Percentiles rank a stretch among this genome's conserved stretches.
Evolutionary conservation across 2,329 filamentous ascomycete genomes (phyloP).

Genomic region (Biscogniauxia sp.): DNA sequence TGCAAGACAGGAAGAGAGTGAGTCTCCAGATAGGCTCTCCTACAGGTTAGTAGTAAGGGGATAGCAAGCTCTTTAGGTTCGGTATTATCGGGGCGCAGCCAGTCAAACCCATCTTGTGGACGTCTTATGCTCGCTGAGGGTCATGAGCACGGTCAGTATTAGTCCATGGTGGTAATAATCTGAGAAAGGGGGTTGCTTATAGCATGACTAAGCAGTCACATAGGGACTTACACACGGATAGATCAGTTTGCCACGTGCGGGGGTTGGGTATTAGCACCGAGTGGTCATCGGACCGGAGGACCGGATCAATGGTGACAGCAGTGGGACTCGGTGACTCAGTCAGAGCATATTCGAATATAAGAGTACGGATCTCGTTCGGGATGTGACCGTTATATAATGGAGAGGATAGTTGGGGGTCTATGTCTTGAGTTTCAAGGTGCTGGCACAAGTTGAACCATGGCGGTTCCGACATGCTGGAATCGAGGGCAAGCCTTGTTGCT

Average conservation of each 20-base stretch:
- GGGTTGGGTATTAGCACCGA: conserved; percentile 2
- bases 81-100: conserved; percentile 32
- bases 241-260: background rate
- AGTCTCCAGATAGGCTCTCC: conserved; percentile 34
- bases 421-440: conserved; percentile 12
- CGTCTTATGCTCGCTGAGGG: background rate
- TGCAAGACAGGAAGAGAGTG: conserved; percentile 28
- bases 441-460: conserved; percentile 11
- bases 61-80: conserved; percentile 22
- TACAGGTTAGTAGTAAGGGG: conserved; percentile 34
- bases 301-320: conserved; percentile 4
- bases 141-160: background rate
- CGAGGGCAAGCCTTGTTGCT: background rate
- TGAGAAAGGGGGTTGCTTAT: conserved; percentile 18
- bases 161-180: background rate
- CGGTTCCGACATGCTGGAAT: no score
- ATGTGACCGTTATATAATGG: conserved; percentile 21
- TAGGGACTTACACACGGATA: background rate
- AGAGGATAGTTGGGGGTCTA: conserved; percentile 21
- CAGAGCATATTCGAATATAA: conserved; percentile 35
- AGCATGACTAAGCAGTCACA: conserved; percentile 12
- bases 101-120: conserved; percentile 20
- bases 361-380: conserved; percentile 32
- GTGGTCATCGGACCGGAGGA: conserved; percentile 23
- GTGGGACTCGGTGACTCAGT: conserved; percentile 19